Percentiles rank a stretch among this genome's conserved stretches.
phyloP scores from a whole-genome alignment of 352 stramenopile genomes.

The Lagenidium giganteum region DNA sequence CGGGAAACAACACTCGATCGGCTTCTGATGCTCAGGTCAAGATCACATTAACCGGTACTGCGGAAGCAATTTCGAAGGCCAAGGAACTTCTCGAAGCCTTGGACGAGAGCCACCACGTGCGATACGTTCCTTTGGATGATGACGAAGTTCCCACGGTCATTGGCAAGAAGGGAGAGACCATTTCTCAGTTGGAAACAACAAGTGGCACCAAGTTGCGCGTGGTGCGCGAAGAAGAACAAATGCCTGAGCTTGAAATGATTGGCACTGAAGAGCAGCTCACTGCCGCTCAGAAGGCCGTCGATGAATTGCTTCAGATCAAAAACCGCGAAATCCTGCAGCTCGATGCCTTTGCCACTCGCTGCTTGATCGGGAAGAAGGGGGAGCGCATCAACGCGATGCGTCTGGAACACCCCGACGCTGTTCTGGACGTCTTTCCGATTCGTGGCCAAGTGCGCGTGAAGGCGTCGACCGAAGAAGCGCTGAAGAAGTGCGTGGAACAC shows the following conservation, averaged over 20 bases:
- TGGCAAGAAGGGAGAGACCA: conserved; percentile 75
- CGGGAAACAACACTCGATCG: too few species aligned
- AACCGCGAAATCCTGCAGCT: conserved; percentile 72
- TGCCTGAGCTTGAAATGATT: conserved; percentile 68
- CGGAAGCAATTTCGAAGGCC: conserved; percentile 52
- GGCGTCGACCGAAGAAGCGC: conserved; percentile 37
- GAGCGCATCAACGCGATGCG: conserved; percentile 75
- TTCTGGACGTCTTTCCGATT: conserved; percentile 62
- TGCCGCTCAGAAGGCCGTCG: conserved; percentile 36
- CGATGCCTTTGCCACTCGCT: conserved; percentile 63
- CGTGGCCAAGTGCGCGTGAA: conserved; percentile 73
- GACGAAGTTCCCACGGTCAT: conserved; percentile 77
- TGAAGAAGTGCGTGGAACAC: conserved; percentile 53
- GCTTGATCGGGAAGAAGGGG: conserved; percentile 77
- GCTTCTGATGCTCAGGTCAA: conserved; percentile 30
- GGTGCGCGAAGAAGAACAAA: conserved; percentile 27
- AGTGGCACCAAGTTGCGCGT: conserved; percentile 60
- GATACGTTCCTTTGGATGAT: conserved; percentile 61
- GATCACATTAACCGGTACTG: conserved; percentile 55
- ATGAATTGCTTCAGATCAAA: conserved; percentile 68
- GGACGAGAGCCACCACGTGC: conserved; percentile 55
- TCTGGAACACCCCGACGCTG: conserved; percentile 51
- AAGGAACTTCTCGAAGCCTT: conserved; percentile 55
- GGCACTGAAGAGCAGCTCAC: conserved; percentile 64
- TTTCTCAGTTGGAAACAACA: conserved; percentile 58